Evolutionary conservation across 495 filamentous ascomycete genomes (phyloP), one percentile per base, ranked within the genome.

Genomic region (Hypomontagnella submonticulosa): DNA sequence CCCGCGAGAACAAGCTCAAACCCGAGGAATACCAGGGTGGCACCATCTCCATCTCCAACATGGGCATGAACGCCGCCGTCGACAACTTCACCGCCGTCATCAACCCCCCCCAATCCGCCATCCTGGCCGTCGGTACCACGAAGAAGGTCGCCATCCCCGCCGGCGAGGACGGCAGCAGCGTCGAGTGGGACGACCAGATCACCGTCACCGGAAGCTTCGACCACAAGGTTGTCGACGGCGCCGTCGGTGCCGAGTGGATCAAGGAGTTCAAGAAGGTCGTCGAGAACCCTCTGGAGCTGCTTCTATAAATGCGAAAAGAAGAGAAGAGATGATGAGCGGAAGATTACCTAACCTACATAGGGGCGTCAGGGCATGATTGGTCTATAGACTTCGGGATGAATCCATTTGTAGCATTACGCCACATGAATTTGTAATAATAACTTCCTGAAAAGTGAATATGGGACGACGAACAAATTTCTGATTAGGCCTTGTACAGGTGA

Each of bases 51-150:
- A 99, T 99, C 81, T 94, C 90, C 81, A 99, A 99, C 87, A 97
- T 99, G 96, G 96, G 96, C 75, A 98, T 98, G 95, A 99, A 99
- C 85, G 70, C 88, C 8, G 96, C 96, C 36, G 88, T 99, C 63
- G 93, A 97, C 75, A 88, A 92, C 67, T 99, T 99, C 84, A 97
- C 96, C n/a, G 96, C 96, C 65, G 90, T 99, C 74, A 97, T 99
- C 86, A 99, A 99, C 85, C 96, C 96, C 44, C 96, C 96, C 30
- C 95, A 99, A 83, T 93, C 96, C 41, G 88, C 86, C 73, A 99
- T 99, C 77, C 85, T 99, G 57, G 96, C 96, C 43, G 92, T 99
- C 50, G 96, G 96, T 61, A 94, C 92, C 56, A 89, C 89, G 61
- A 90, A 91, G 82, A 98, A 97, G 88, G 94, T 98, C 50, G 91